Base-by-base conservation (phyloP, 495 filamentous ascomycete species). In the Aspergillus haitiensis region DNA sequence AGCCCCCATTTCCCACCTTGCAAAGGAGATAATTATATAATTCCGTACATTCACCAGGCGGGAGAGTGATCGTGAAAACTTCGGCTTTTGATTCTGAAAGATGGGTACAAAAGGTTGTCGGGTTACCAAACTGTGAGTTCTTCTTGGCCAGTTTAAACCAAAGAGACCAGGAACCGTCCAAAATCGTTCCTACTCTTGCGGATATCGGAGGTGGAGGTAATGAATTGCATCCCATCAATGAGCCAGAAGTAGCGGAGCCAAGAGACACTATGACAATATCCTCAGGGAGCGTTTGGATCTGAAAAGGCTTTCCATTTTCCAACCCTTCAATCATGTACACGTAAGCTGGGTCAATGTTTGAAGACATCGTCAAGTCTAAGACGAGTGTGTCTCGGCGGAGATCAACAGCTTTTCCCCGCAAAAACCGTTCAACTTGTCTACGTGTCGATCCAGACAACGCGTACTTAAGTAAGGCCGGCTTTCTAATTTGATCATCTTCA, bases 11-110 rank as follows among this genome's bases (percentile, higher is more conserved):
- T 3, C 6, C 11, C 11, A 40, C n/a, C n/a, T 40, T 10, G 7
- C n/a, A 10, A 3, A 10, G 3, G 9, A 40, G 37, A n/a, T 6
- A 40, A n/a, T 4, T 10, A 40, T 40, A 40, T 8, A 40, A n/a
- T 4, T 10, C 37, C 37, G n/a, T 40, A 1, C 11, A 40, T 7
- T 40, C 46, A 35, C 39, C 40, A 3, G 63, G 55, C 46, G 69
- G 67, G 31, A 72, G 59, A 1, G 71, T 75, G 9, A 71, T 60
- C 12, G 71, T 73, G 61, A 73, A 72, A 21, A 66, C 66, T 27
- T 67, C 62, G 64, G 70, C 64, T 18, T 61, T 63, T 9, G 64
- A 64, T 37, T 75, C 71, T 9, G 50, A 16, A 15, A 63, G 45
- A 12, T 62, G 53, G 7, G 65, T 58, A 54, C 52, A 64, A 68